Base-by-base conservation (phyloP, 164 flowering plant genomes). In the Nymphaea thermarum region DNA sequence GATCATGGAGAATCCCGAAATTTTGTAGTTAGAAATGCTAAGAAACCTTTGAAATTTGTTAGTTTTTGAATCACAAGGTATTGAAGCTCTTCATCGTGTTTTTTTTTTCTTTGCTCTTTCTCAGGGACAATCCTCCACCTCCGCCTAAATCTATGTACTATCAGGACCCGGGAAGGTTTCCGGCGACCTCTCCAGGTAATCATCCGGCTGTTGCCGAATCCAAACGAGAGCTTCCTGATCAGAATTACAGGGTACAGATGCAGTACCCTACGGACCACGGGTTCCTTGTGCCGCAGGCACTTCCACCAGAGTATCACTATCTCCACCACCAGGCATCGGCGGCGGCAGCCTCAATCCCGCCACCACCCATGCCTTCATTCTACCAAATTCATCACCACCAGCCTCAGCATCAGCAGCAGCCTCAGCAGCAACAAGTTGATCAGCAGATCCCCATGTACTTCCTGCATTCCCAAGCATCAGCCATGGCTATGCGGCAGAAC, bases 291-390 rank as follows among this genome's bases (percentile, higher is more conserved):
- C 74, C 60, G 11, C 76, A 67, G 18, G 57, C 57, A 51, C 57
- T 51, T 51, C 57, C 57, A 15, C 8, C 14, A 15, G 57, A 51
- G 57, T 61, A 82, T 5, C 96, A 89, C 63, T 93, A 83, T 73
- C 78, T 93, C 42, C 93, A 86, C 10, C 91, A 86, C 25, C 83
- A 76, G 5, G 80, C 86, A 36, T n/a, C 84, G 3, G 88, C 89
- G 64, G 68, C 79, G 0, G 77, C 85, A 44, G 57, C 57, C 57
- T 8, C 14, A 10, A 51, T 4, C 14, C 15, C 57, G 8, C 57
- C 15, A 15, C 57, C 57, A 8, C 91, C 90, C 55, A 69, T 85
- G 4, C 68, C 89, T 2, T 77, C 87, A 7, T 90, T 83, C 74
- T 90, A 86, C 69, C 87, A 78, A 42, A 76, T 89, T 62, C 86